These are phyloP conservation scores for Avicennia marina DNA, from an alignment of 257 asterid species.

Conservation along the genomic window DNA sequence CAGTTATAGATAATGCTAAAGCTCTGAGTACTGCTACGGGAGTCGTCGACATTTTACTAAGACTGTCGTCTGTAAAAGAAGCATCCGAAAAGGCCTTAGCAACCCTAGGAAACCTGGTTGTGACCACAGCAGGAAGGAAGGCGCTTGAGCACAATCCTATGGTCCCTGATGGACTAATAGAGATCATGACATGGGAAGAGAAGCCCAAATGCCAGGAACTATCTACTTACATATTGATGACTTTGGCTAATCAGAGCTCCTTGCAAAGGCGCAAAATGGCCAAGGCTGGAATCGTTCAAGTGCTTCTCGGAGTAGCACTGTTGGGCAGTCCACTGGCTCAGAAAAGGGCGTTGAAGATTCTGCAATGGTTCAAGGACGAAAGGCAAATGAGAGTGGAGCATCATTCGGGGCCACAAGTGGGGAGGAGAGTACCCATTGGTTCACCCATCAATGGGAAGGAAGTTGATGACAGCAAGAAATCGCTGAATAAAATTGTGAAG, in stretches of 20 bases:
- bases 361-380: constrained; percentile 90
- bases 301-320: constrained; percentile 79
- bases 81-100: constrained; percentile 70
- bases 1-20: constrained; percentile 43
- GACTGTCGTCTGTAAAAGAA: constrained; percentile 31
- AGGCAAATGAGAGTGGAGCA: constrained; percentile 63
- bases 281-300: constrained; percentile 72
- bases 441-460: constrained; percentile 39
- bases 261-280: constrained; percentile 74
- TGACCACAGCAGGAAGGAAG: constrained; percentile 54
- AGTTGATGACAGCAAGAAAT: constrained; percentile 50
- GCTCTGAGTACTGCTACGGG: constrained; percentile 34
- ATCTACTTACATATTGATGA: constrained; percentile 70
- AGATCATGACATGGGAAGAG: constrained; percentile 78
- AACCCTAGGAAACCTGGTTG: constrained; percentile 58
- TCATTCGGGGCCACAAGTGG: constrained; percentile 84
- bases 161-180: constrained; percentile 66
- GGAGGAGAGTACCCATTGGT: constrained; percentile 32
- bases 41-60: constrained; percentile 31
- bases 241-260: constrained; percentile 77
- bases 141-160: constrained; percentile 45
- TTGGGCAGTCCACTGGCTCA: constrained; percentile 79
- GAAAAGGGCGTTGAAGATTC: constrained; percentile 70
- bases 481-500: constrained; percentile 73
- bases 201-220: constrained; percentile 68